phyloP scores from a whole-genome alignment of 768 basidiomycete genomes.

The Trichaptum fuscoviolaceum region DNA sequence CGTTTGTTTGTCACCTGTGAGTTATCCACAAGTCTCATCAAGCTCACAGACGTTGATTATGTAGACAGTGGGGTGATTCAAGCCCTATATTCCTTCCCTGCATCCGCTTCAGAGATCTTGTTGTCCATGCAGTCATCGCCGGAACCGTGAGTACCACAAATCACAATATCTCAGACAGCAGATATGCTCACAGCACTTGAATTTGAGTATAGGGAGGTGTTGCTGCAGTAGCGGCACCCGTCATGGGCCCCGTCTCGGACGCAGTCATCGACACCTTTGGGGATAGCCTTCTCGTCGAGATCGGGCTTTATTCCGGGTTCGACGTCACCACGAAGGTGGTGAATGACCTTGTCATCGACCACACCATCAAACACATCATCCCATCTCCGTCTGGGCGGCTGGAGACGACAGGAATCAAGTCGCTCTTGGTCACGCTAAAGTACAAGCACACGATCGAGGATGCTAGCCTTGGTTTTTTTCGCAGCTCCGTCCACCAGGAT shows the following conservation, averaged over 20 bases:
- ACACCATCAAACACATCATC: conserved; percentile 41
- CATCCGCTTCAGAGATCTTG: conserved; percentile 58
- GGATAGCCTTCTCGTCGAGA: conserved; percentile 53
- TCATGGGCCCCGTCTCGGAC: conserved; percentile 53
- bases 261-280: conserved; percentile 45
- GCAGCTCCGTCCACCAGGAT: conserved; percentile 58
- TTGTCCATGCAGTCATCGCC: conserved; percentile 53
- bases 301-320: conserved; percentile 51
- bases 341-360: conserved; percentile 47
- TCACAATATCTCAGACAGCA: conserved; percentile 8
- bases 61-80: conserved; percentile 54
- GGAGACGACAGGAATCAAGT: conserved; percentile 54
- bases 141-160: conserved; percentile 43
- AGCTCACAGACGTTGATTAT: conserved; percentile 4
- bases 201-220: conserved; percentile 29
- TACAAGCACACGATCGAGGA: conserved; percentile 55
- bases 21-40: conserved; percentile 16
- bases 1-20: conserved; percentile 56
- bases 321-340: conserved; percentile 43
- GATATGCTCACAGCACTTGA: conserved; percentile 7
- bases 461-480: conserved; percentile 55
- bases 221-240: conserved; percentile 40
- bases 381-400: conserved; percentile 49
- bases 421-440: conserved; percentile 52
- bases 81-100: conserved; percentile 58